Evolutionary conservation across 2,329 filamentous ascomycete species (phyloP).

Genomic region (Trichoderma arundinaceum): DNA sequence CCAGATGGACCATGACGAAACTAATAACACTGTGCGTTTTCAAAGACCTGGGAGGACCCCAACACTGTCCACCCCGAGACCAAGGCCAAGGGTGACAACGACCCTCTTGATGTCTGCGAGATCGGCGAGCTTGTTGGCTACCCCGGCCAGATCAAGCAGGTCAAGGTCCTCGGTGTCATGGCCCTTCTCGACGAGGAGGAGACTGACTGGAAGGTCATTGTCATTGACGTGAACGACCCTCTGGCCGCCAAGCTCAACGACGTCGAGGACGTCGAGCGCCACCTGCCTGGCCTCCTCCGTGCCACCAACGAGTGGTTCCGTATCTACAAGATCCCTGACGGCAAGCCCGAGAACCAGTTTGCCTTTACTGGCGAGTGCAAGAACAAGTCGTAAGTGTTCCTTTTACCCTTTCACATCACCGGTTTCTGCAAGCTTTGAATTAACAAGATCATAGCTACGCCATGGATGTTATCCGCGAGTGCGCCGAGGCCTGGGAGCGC

Average conservation of each 20-base stretch:
- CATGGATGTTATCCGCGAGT: constrained; percentile 93
- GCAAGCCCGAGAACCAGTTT: constrained; percentile 99
- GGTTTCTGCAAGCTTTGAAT: not conserved
- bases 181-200: constrained; percentile 98
- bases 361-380: constrained; percentile 99
- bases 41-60: constrained; percentile 98
- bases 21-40: constrained; percentile 14
- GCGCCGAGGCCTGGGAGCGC: constrained; percentile 95
- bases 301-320: constrained; percentile 99
- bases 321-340: constrained; percentile 99
- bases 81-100: constrained; percentile 99
- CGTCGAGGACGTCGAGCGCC: constrained; percentile 97
- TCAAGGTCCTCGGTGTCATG: constrained; percentile 99
- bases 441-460: constrained; percentile 69
- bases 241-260: constrained; percentile 96
- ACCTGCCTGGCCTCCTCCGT: constrained; percentile 93
- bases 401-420: no score
- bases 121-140: constrained; percentile 98
- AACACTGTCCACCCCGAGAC: constrained; percentile 96
- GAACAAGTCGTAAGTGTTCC: constrained; percentile 81
- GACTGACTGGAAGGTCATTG: constrained; percentile 99
- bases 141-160: constrained; percentile 97
- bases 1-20: not conserved
- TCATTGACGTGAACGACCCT: constrained; percentile 98
- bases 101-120: constrained; percentile 99